Base-by-base conservation (phyloP, 495 filamentous ascomycete genomes). In the Pseudomonodictys pantanalensis region DNA sequence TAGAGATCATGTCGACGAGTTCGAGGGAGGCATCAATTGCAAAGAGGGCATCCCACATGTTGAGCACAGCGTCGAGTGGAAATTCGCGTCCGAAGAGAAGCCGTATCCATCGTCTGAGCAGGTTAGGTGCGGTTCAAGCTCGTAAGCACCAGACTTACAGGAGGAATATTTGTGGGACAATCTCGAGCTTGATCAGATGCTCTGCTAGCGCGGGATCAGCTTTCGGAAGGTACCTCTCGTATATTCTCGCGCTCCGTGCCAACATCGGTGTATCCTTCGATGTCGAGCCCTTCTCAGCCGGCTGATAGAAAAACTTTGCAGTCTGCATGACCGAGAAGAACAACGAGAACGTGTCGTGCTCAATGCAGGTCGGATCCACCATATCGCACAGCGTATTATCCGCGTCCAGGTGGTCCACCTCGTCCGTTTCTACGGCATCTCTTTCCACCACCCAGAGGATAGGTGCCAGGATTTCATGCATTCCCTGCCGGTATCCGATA, bases 131-230 rank as follows among this genome's bases (percentile, higher is more conserved):
- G 48, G 1, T 10, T 5, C 2, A 47, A 38, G 2, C 29, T 29
- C 12, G 23, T 10, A 44, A 39, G 6, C 3, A 26, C 9, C 7
- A n/a, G 8, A 75, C 84, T 75, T 72, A 92, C 87, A 97, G 95
- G 29, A 98, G 73, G 69, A 97, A 99, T 43, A 99, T 88, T 62
- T 99, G 93, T 2, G 93, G 95, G n/a, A 97, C 72, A 59, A 99
- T 85, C 47, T 97, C 92, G 33, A 96, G 85, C 45, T 84, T 81
- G 52, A 84, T 86, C 24, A 99, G 76, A 68, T 96, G 92, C 35
- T 81, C 80, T 4, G 91, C 88, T 30, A 99, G 79, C 67, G 88
- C 86, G 41, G 87, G 83, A 68, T 99, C 93, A 12, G 89, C 79
- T 46, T 83, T 84, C 63, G 82, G 81, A 48, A 99, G 73, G 50